phyloP scores from a whole-genome alignment of 73 alveolate species.

The Breviolum minutum region DNA sequence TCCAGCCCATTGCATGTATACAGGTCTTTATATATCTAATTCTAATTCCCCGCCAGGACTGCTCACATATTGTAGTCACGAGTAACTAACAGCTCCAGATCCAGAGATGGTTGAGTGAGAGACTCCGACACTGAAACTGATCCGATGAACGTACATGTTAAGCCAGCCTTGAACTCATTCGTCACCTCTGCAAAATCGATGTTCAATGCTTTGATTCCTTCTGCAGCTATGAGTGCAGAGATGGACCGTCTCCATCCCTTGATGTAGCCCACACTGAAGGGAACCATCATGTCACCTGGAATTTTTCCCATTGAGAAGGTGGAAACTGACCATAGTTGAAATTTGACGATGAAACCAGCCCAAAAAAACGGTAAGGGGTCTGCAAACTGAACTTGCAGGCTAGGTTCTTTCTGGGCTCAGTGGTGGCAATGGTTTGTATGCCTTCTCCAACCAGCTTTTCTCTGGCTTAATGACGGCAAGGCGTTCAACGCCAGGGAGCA shows the following conservation, averaged over 20 bases:
- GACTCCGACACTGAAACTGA: too few relatives aligned
- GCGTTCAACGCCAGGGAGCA: neutral
- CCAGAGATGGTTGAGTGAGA: too few relatives aligned
- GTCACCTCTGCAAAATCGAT: neutral
- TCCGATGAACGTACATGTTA: too few relatives aligned
- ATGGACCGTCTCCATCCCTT: constrained; percentile 30
- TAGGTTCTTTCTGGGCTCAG: neutral
- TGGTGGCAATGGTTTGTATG: constrained; percentile 1
- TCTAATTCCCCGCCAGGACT: too few relatives aligned
- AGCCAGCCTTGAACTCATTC: neutral
- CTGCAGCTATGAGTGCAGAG: neutral
- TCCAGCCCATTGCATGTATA: too few relatives aligned
- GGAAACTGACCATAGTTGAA: neutral
- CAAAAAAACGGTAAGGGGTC: neutral
- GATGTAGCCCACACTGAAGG: neutral
- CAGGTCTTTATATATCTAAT: too few relatives aligned
- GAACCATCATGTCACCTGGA: neutral
- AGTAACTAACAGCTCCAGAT: too few relatives aligned
- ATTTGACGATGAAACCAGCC: neutral
- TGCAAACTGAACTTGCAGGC: neutral
- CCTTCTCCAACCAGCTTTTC: neutral
- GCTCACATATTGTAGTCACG: too few relatives aligned
- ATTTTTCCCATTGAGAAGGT: too few relatives aligned
- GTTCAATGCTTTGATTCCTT: neutral
- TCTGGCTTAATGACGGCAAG: neutral